Evolutionary conservation across 306 rosid species (phyloP).

Genomic region (Quercus rubra): DNA sequence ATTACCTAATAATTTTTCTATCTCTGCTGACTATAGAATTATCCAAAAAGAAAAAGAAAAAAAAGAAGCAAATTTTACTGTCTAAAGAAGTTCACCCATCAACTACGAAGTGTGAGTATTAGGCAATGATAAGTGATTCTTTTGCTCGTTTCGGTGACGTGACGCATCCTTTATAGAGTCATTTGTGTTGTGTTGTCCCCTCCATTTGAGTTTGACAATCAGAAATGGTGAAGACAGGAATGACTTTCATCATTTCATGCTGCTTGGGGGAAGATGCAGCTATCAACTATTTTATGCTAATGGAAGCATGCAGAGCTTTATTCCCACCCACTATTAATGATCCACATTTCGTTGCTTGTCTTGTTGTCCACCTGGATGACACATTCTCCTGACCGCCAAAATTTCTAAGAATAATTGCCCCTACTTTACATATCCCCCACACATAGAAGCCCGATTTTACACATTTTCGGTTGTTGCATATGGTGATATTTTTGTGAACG

Average conservation of each 20-base stretch:
- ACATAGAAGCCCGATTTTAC: background rate
- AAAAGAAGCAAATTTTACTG: background rate
- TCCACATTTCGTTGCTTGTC: slow-evolving; percentile 7
- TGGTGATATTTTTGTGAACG: background rate
- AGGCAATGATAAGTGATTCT: background rate
- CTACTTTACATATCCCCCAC: background rate
- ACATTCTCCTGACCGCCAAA: slow-evolving; percentile 20
- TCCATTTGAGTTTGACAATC: background rate
- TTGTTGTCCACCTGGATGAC: slow-evolving; percentile 20
- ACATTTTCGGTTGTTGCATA: background rate
- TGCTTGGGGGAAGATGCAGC: background rate
- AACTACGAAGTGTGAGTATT: background rate
- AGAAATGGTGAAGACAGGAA: background rate
- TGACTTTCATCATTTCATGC: background rate
- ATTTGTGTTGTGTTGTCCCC: background rate
- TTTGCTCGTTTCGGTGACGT: background rate
- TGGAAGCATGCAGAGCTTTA: background rate
- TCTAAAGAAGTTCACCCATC: background rate
- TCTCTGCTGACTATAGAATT: background rate
- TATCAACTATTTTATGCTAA: background rate
- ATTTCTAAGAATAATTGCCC: background rate
- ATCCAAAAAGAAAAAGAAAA: background rate
- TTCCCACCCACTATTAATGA: slow-evolving; percentile 7
- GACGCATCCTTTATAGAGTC: background rate
- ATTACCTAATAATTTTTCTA: no score